Conservation (phyloP, 2,329 filamentous ascomycete genomes). For the Fusarium chaquense region DNA sequence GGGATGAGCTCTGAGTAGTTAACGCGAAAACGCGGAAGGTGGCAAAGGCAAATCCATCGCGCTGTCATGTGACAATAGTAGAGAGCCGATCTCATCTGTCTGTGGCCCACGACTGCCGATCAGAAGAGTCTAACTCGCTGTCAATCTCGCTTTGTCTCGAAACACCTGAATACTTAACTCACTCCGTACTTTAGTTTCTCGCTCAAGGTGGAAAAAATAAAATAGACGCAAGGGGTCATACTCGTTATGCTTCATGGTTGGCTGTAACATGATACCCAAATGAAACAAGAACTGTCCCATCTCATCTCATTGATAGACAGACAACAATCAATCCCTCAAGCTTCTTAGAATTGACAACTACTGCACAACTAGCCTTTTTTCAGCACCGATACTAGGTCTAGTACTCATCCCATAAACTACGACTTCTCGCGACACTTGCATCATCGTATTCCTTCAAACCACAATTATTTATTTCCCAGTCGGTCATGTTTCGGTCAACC, state of each 20-base stretch:
- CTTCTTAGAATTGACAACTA: neutral
- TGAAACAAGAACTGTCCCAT: constrained; percentile 10
- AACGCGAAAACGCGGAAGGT: constrained; percentile 40
- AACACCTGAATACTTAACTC: neutral
- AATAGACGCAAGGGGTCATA: no score
- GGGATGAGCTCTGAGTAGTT: constrained; percentile 34
- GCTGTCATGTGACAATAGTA: constrained; percentile 49
- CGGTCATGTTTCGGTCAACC: constrained; percentile 58
- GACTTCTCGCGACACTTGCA: neutral
- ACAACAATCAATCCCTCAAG: neutral
- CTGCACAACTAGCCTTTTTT: neutral
- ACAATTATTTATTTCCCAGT: neutral
- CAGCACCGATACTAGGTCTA: neutral
- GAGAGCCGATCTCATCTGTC: neutral
- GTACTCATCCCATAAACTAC: neutral
- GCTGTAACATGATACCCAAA: neutral
- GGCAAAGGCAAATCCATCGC: constrained; percentile 43
- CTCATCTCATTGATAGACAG: neutral
- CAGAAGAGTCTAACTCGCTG: neutral
- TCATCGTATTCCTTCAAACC: neutral
- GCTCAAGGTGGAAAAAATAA: neutral
- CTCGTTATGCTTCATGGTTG: neutral
- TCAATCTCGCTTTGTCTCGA: neutral
- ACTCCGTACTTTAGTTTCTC: neutral
- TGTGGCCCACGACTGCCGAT: neutral